These are phyloP conservation scores for Marchantia paleacea DNA, from an alignment of 225 moss, liverwort and hornwort genomes.

Conservation along the genomic window DNA sequence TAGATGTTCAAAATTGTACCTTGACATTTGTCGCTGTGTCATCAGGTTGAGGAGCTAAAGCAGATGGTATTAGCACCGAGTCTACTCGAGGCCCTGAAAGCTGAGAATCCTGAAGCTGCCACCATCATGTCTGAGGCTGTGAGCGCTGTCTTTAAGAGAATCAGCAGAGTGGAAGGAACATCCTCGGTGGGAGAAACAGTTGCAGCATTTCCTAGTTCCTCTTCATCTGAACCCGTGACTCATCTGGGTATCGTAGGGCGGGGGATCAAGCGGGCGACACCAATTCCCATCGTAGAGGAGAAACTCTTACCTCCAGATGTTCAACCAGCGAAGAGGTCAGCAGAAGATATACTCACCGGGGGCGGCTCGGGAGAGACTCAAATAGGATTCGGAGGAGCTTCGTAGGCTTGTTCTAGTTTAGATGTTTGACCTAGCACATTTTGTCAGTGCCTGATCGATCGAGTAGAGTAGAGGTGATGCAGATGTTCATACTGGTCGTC, in stretches of 20 bases:
- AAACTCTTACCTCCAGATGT: constrained; percentile 32
- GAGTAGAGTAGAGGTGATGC: not conserved
- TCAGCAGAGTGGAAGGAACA: constrained; percentile 6
- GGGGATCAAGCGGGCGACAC: constrained; percentile 83
- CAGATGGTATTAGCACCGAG: constrained; percentile 85
- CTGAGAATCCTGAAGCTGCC: constrained; percentile 77
- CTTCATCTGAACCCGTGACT: constrained; percentile 63
- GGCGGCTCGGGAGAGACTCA: constrained; percentile 64
- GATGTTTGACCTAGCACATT: not conserved
- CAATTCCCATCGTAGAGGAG: constrained; percentile 49
- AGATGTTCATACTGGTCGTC: not conserved
- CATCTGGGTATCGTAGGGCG: constrained; percentile 88
- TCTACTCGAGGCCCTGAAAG: constrained; percentile 75
- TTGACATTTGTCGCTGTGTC: not conserved
- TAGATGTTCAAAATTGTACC: not conserved
- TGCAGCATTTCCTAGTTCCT: constrained; percentile 49
- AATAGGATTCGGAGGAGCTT: constrained; percentile 58
- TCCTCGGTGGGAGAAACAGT: constrained; percentile 11
- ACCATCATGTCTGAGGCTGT: constrained; percentile 61
- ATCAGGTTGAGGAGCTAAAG: constrained; percentile 78
- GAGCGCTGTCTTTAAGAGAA: constrained; percentile 37
- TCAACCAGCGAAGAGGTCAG: constrained; percentile 63
- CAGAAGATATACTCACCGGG: constrained; percentile 62
- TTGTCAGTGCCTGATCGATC: not conserved
- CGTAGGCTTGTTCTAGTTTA: not conserved